Base-by-base conservation (phyloP, 2,329 filamentous ascomycete genomes). In the Achaetomium macrosporum region DNA sequence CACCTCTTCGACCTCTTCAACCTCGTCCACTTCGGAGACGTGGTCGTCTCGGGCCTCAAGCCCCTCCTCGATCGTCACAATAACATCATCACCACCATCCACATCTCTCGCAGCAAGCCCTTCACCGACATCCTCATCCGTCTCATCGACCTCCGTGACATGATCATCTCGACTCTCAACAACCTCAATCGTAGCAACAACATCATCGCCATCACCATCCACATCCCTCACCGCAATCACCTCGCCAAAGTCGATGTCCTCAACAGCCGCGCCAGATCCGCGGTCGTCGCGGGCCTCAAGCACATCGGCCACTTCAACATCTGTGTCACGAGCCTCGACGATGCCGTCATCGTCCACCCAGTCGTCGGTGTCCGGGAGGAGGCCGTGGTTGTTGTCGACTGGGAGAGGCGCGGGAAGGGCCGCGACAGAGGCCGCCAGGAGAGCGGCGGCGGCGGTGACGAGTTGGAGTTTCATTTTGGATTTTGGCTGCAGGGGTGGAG, bases 341-440 rank as follows among this genome's bases (percentile, higher is more conserved):
- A 42, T 10, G 42, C 19, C 40, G 20, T n/a, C 51, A 13, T 41
- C 40, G 39, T 47, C 40, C 7, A 53, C 46, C 17, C 16, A 48
- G 36, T 47, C 51, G 33, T 57, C 55, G 1, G 53, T 46, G 35
- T 56, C 55, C 1, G 50, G 33, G 35, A 49, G 25, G 6, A 53
- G 46, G n/a, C 46, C 48, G 44, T 53, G 42, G 36, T 37, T 54
- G 48, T 47, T 40, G 29, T 33, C 17, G 11, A 43, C 19, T 13
- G 54, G 42, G 11, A 43, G 19, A 15, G 54, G 42, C 20, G 53
- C 17, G 33, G 57, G 55, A 0, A 68, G 13, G 0, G 68, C 69
- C 3, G 61, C 53, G 2, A 55, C 46, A 9, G 68, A 66, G 6
- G 63, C 64, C 4, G 64, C 47, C 1, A 65, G 9, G 5, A 65